A percentile compares a stretch with the other conserved stretches of the same genome.
These are phyloP conservation scores for Aspergillus egyptiacus DNA, from an alignment of 495 filamentous ascomycete genomes.

Conservation along the genomic window DNA sequence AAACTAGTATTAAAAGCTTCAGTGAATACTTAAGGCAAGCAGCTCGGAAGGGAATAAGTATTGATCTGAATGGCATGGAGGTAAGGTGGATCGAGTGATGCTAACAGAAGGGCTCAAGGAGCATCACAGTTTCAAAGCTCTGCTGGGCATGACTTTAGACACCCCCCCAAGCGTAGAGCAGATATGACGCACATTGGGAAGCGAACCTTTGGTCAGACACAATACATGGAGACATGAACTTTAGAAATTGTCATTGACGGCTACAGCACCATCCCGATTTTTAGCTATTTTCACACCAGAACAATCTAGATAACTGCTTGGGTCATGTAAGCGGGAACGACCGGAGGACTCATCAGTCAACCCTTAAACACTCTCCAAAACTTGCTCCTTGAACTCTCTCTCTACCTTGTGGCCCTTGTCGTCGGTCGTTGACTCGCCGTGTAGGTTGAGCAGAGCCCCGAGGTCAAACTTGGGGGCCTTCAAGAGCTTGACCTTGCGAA, in stretches of 20 bases:
- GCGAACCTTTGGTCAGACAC: not conserved
- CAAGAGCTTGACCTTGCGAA: conserved; percentile 98
- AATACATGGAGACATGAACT: not conserved
- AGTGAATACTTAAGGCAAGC: too few species aligned
- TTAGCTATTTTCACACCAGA: conserved; percentile 2
- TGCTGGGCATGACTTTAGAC: too few species aligned
- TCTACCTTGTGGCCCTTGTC: conserved; percentile 98
- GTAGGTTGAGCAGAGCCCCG: conserved; percentile 84
- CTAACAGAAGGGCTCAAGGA: too few species aligned
- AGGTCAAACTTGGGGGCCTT: conserved; percentile 99
- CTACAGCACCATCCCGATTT: conserved; percentile 11
- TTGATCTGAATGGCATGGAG: too few species aligned
- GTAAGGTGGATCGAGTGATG: too few species aligned
- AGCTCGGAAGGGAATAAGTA: too few species aligned
- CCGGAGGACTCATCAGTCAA: conserved; percentile 19
- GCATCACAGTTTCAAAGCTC: too few species aligned
- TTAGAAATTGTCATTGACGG: conserved; percentile 11
- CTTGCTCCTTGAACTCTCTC: conserved; percentile 96
- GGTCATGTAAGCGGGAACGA: conserved; percentile 18
- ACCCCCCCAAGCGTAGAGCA: too few species aligned
- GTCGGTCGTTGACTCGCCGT: conserved; percentile 94
- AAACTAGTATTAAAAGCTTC: too few species aligned
- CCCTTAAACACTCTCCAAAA: conserved; percentile 83
- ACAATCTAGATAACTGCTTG: not conserved
- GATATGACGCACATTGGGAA: too few species aligned